Percentiles rank a stretch among this genome's conserved stretches.
These are phyloP conservation scores for Fusarium devonianum DNA, from an alignment of 2,329 filamentous ascomycete genomes.

Conservation along the genomic window DNA sequence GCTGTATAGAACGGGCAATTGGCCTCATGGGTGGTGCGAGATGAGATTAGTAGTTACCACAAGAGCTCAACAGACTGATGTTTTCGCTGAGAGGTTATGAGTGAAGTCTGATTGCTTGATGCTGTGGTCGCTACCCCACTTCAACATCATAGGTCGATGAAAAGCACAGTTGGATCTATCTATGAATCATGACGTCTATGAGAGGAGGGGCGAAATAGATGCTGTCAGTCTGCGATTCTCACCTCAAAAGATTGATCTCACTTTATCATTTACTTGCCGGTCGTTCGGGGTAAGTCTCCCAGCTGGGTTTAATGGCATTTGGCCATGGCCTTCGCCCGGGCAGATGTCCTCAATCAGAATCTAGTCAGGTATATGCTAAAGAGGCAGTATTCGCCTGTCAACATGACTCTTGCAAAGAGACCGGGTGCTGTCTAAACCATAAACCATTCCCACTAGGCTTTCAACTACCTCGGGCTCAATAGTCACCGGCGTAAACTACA, in stretches of 20 bases:
- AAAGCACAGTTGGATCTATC: conserved; percentile 12
- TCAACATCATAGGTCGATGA: conserved; percentile 25
- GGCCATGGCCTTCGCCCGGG: no score
- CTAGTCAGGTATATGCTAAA: not conserved
- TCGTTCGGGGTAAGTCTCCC: no score
- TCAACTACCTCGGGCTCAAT: no score
- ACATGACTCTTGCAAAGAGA: not conserved
- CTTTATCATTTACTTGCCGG: no score
- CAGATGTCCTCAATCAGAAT: no score
- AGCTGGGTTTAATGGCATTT: no score
- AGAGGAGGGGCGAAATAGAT: not conserved
- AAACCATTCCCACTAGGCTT: not conserved
- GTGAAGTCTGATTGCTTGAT: conserved; percentile 11
- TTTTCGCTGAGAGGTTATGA: not conserved
- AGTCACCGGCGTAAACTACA: no score
- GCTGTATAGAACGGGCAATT: conserved; percentile 25
- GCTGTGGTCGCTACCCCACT: conserved; percentile 23
- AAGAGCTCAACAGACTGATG: not conserved
- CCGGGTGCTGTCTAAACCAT: not conserved
- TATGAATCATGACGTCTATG: conserved; percentile 32
- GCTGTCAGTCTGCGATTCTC: no score
- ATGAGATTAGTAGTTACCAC: not conserved
- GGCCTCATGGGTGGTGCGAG: conserved; percentile 29
- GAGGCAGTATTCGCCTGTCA: not conserved
- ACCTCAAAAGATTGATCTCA: no score